Conservation (phyloP, 2,329 filamentous ascomycete genomes). For the Ceratocystis cacaofunesta region DNA sequence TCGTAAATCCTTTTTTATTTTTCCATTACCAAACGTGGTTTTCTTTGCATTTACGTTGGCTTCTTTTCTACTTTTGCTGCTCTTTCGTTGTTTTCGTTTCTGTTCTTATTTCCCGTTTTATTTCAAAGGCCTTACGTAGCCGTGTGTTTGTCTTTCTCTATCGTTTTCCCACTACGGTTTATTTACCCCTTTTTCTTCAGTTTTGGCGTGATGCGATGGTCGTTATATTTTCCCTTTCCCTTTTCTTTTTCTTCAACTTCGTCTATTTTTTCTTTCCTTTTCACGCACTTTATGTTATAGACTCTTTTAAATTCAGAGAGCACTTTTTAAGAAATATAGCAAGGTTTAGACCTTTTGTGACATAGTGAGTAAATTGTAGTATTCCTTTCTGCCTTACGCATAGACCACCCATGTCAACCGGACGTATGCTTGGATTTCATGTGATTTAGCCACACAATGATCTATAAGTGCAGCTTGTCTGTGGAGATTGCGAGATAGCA, state of each 20-base stretch:
- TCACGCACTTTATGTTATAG: constrained; percentile 14
- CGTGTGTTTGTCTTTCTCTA: constrained; percentile 10
- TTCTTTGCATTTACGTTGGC: constrained; percentile 17
- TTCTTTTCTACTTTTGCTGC: constrained; percentile 13
- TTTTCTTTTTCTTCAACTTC: constrained; percentile 3
- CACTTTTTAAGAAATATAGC: neutral
- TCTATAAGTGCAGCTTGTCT: neutral
- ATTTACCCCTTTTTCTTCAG: constrained; percentile 9
- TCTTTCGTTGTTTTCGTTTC: constrained; percentile 15
- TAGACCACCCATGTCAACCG: too few relatives aligned
- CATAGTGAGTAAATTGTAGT: too few relatives aligned
- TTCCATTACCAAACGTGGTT: constrained; percentile 3
- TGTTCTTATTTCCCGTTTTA: constrained; percentile 1
- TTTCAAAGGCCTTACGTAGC: constrained; percentile 8
- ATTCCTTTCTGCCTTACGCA: too few relatives aligned
- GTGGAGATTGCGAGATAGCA: neutral
- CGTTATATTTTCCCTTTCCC: constrained; percentile 7
- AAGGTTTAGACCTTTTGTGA: too few relatives aligned
- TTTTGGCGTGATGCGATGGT: constrained; percentile 12
- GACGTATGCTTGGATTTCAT: too few relatives aligned
- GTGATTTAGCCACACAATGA: too few relatives aligned
- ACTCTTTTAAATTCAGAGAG: constrained; percentile 11
- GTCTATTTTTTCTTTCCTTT: neutral
- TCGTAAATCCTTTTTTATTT: constrained; percentile 6
- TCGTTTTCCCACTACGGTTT: neutral